Evolutionary conservation across 805 yeast genomes (phyloP), one percentile per base, ranked within the genome.

Genomic region (Henningerozyma blattae): DNA sequence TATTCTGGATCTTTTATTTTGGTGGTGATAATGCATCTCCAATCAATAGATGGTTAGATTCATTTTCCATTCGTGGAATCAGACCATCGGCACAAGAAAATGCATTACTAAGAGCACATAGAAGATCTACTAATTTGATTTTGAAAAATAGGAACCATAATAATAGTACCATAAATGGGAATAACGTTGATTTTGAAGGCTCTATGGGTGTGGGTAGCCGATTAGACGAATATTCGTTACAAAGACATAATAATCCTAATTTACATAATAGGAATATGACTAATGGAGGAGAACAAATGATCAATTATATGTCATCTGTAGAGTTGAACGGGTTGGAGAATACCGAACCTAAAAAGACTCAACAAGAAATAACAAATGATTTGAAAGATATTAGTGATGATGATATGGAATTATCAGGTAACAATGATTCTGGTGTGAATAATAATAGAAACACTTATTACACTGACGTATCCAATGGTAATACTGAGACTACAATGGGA

Each of bases 11-110:
- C 30, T 64, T 85, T 39, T 87, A 85, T 58, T 83, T 79, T 53
- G 97, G 97, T 19, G 80, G 93, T 17, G 89, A 89, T 40, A 82
- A 83, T 34, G 82, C 82, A 33, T 77, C 93, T n/a, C 89, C 94
- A 22, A 64, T 83, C 8, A 85, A 83, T 52, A 75, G 79, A 48
- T 82, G 77, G 64, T 70, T 89, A 35, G 95, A 85, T 62, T 80
- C 91, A 3, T 85, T 79, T 47, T 76, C 89, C 0, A 59, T 77
- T 35, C 72, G 62, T 46, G 65, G 71, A 4, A 60, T 63, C 34
- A 62, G 62, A 45, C 58, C 56, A 12, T 56, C 65, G 1, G 50
- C 58, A 3, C 41, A 49, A 13, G 59, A 55, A 34, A 46, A 40
- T 35, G 42, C 48, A 5, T 34, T 39, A 27, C 25, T 44, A 22